phyloP scores from a whole-genome alignment of 129 eudicot genomes.

The Chrysanthemum seticuspe region DNA sequence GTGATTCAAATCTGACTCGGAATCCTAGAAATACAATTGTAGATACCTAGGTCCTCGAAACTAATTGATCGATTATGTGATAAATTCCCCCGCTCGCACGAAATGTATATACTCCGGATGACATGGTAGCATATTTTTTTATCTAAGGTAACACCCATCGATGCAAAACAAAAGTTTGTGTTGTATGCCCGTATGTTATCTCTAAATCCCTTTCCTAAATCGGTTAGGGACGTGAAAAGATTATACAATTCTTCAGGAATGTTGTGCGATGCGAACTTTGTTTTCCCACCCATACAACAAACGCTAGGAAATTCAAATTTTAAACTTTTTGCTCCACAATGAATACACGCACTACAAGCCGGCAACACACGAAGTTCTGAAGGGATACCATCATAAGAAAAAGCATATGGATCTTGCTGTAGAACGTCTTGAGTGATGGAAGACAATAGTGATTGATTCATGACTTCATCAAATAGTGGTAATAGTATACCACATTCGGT shows the following conservation, averaged over 20 bases:
- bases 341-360: background rate
- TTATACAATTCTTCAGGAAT: background rate
- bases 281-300: background rate
- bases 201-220: background rate
- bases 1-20: background rate
- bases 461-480: too few relatives aligned
- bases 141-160: background rate
- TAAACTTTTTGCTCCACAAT: background rate
- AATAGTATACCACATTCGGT: too few relatives aligned
- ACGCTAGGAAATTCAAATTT: background rate
- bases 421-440: too few relatives aligned
- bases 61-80: background rate
- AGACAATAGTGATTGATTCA: too few relatives aligned
- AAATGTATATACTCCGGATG: background rate
- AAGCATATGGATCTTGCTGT: too few relatives aligned
- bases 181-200: background rate
- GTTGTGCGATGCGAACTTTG: background rate
- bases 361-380: too few relatives aligned
- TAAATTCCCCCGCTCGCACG: background rate
- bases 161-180: background rate
- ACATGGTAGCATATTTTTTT: background rate
- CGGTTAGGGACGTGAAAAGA: background rate
- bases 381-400: too few relatives aligned
- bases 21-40: background rate
- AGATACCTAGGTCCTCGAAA: background rate